These are phyloP conservation scores for Nemophila menziesii DNA, from an alignment of 257 asterid genomes.

Conservation along the genomic window DNA sequence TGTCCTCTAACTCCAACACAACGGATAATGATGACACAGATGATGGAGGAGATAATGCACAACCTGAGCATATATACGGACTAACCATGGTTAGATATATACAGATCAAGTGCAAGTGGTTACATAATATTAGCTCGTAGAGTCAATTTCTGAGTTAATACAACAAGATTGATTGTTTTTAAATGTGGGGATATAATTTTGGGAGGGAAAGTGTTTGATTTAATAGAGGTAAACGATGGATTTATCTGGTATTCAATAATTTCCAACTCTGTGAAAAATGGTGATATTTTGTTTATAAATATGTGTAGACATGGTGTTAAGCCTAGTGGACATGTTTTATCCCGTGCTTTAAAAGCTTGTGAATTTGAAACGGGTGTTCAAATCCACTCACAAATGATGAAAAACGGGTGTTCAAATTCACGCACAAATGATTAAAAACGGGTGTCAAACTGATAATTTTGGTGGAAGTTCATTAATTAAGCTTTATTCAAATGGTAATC, in stretches of 20 bases:
- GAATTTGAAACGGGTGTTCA: slow-evolving; percentile 8
- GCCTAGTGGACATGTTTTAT: slow-evolving; percentile 10
- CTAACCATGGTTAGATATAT: no score
- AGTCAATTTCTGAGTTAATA: no score
- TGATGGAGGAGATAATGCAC: no score
- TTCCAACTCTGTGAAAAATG: slow-evolving; percentile 5
- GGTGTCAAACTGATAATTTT: slow-evolving; percentile 6
- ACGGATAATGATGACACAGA: no score
- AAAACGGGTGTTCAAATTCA: no score
- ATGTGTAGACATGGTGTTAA: slow-evolving; percentile 8
- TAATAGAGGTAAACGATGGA: slow-evolving; percentile 7
- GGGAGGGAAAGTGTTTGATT: slow-evolving; percentile 1
- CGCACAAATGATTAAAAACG: slow-evolving; percentile 10
- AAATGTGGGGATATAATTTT: slow-evolving; percentile 5
- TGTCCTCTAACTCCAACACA: no score
- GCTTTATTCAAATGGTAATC: slow-evolving; percentile 5
- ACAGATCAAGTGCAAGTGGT: no score
- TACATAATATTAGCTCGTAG: no score
- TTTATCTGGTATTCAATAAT: slow-evolving; percentile 10
- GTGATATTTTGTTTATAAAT: slow-evolving; percentile 2
- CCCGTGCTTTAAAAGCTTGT: slow-evolving; percentile 10
- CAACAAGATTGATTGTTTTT: no score
- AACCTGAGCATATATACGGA: no score
- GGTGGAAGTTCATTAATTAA: slow-evolving; percentile 5
- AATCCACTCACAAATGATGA: no score